A percentile compares a stretch with the other conserved stretches of the same genome.
phyloP scores from a whole-genome alignment of 768 basidiomycete genomes.

The Phlebiopsis gigantea region DNA sequence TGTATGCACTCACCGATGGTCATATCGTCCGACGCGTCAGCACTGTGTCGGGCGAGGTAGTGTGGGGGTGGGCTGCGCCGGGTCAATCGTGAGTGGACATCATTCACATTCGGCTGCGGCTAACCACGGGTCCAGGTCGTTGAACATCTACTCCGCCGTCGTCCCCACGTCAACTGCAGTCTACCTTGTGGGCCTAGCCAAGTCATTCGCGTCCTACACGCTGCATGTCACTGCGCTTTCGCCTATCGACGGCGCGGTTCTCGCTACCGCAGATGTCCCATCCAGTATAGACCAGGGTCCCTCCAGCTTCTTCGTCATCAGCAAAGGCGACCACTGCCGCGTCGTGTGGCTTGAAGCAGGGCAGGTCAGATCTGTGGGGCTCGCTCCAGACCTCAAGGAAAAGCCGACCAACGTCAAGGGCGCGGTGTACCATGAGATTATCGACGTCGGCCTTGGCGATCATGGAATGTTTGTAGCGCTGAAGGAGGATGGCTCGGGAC shows the following conservation, averaged over 20 bases:
- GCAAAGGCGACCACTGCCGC: constrained; percentile 26
- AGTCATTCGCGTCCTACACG: constrained; percentile 47
- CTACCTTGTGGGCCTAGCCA: constrained; percentile 47
- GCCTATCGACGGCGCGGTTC: constrained; percentile 44
- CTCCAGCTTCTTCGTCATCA: constrained; percentile 33
- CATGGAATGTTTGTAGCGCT: constrained; percentile 60
- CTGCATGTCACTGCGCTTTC: constrained; percentile 64
- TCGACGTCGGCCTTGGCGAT: constrained; percentile 55
- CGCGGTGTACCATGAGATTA: constrained; percentile 42
- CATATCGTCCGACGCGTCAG: constrained; percentile 50
- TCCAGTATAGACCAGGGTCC: constrained; percentile 38
- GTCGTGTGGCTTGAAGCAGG: constrained; percentile 53
- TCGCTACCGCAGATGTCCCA: constrained; percentile 46
- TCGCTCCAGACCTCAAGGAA: constrained; percentile 46
- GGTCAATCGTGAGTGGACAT: constrained; percentile 55
- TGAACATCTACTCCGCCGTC: constrained; percentile 60
- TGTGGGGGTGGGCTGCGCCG: constrained; percentile 70
- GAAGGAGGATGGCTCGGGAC: constrained; percentile 47
- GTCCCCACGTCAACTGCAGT: constrained; percentile 46
- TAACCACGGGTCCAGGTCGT: constrained; percentile 39
- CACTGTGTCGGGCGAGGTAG: constrained; percentile 42
- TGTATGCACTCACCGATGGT: constrained; percentile 59
- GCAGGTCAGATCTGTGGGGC: constrained; percentile 41
- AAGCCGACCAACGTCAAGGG: constrained; percentile 41
- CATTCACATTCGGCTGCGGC: not conserved